Evolutionary conservation across 2,329 filamentous ascomycete genomes (phyloP).

Genomic region (Gnomoniopsis sp.): DNA sequence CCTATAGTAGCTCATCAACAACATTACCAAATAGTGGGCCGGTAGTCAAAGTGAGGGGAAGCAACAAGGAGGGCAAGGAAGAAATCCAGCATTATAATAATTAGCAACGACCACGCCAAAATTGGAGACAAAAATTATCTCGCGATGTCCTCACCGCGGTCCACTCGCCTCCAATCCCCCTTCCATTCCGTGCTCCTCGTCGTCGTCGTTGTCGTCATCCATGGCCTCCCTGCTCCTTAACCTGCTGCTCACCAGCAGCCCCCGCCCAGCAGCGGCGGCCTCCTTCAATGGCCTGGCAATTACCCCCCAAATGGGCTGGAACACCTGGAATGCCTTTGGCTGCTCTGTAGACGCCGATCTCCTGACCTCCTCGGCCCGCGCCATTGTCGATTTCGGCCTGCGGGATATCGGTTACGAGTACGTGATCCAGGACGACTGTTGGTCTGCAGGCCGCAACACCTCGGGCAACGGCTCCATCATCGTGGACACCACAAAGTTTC

Average conservation of each 20-base stretch:
- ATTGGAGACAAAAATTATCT: too few species aligned
- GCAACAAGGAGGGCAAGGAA: too few species aligned
- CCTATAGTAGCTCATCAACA: too few species aligned
- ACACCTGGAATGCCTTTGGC: conserved; percentile 24
- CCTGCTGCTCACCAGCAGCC: conserved; percentile 9
- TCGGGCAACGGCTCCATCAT: conserved; percentile 26
- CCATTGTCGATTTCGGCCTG: conserved; percentile 25
- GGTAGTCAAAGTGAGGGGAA: too few species aligned
- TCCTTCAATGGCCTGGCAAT: conserved; percentile 16
- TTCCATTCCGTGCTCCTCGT: background rate
- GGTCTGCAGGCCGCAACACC: conserved; percentile 27
- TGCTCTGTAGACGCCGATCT: conserved; percentile 21
- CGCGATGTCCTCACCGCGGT: background rate
- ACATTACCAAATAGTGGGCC: too few species aligned
- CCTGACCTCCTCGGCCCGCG: conserved; percentile 19
- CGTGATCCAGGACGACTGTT: conserved; percentile 33
- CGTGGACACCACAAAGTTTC: conserved; percentile 32
- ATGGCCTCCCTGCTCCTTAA: conserved; percentile 4
- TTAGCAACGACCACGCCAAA: too few species aligned
- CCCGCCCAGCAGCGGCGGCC: background rate
- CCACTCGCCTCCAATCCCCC: background rate
- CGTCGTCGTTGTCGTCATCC: background rate
- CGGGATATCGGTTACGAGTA: conserved; percentile 28
- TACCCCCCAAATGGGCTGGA: conserved; percentile 19
- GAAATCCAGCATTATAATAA: too few species aligned